Conservation (phyloP, 2,329 filamentous ascomycete genomes). For the Ophiostoma tasmaniense region DNA sequence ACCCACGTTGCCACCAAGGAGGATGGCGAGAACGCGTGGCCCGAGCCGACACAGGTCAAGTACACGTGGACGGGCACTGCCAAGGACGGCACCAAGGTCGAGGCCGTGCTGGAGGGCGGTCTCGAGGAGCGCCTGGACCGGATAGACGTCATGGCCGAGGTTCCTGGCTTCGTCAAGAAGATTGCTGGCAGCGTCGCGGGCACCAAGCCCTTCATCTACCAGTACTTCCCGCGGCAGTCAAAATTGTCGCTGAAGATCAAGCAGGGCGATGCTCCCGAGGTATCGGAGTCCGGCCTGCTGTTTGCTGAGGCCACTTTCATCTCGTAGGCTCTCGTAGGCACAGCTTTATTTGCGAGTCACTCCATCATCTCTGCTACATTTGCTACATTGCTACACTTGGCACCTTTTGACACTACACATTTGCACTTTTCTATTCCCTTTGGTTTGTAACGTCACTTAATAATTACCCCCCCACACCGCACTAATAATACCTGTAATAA, state of each 20-base stretch:
- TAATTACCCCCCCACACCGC: neutral
- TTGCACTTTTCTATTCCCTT: neutral
- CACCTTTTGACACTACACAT: neutral
- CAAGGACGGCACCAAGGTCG: conserved; percentile 65
- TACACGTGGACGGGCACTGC: conserved; percentile 72
- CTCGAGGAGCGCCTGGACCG: conserved; percentile 67
- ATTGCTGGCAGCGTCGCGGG: conserved; percentile 83
- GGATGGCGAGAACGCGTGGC: conserved; percentile 79
- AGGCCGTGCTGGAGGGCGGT: conserved; percentile 59
- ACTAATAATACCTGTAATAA: neutral
- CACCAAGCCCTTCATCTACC: conserved; percentile 96
- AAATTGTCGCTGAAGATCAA: conserved; percentile 71
- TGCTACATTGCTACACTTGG: neutral
- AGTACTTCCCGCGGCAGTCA: conserved; percentile 61
- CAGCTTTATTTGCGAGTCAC: too few relatives aligned
- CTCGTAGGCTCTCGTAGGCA: conserved; percentile 57
- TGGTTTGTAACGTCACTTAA: neutral
- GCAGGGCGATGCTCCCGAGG: conserved; percentile 66
- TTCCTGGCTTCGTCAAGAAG: conserved; percentile 90
- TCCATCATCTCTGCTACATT: neutral
- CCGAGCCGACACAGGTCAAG: conserved; percentile 67
- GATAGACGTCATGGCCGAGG: conserved; percentile 93
- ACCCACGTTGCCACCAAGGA: conserved; percentile 61
- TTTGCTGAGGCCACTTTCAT: conserved; percentile 97
- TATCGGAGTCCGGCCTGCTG: conserved; percentile 66